Conservation (phyloP, 2,329 filamentous ascomycete genomes). For the Boeremia exigua region DNA sequence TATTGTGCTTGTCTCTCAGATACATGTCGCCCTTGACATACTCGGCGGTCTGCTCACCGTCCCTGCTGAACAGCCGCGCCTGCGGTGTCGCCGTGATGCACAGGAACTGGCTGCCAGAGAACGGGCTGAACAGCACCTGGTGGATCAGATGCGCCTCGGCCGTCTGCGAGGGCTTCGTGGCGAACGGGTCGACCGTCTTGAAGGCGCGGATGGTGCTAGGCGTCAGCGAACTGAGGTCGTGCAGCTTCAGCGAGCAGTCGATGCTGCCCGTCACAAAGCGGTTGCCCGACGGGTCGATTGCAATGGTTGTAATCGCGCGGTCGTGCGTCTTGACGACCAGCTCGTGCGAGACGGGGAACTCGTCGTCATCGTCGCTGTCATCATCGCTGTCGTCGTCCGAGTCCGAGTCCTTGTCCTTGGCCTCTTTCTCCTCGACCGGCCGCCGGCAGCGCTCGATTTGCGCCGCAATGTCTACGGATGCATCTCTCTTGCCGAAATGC, state of each 20-base stretch:
- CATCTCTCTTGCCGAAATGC: slow-evolving; percentile 83
- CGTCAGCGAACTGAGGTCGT: slow-evolving; percentile 96
- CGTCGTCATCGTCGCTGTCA: slow-evolving; percentile 81
- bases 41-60: slow-evolving; percentile 84
- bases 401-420: slow-evolving; percentile 46
- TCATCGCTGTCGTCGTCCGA: slow-evolving; percentile 60
- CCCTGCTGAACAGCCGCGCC: slow-evolving; percentile 85
- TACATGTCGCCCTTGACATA: slow-evolving; percentile 99
- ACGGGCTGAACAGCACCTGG: slow-evolving; percentile 83
- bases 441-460: slow-evolving; percentile 83
- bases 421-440: slow-evolving; percentile 48
- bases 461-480: slow-evolving; percentile 73
- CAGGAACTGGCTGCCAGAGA: slow-evolving; percentile 79
- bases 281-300: slow-evolving; percentile 83
- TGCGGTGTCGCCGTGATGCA: slow-evolving; percentile 90
- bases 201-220: slow-evolving; percentile 93
- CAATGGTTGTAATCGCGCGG: slow-evolving; percentile 80
- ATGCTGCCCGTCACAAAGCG: slow-evolving; percentile 88
- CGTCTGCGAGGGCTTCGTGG: slow-evolving; percentile 71
- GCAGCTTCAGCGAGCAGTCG: slow-evolving; percentile 89
- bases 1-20: slow-evolving; percentile 94
- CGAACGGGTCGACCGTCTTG: slow-evolving; percentile 86
- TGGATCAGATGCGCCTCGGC: slow-evolving; percentile 89
- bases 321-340: slow-evolving; percentile 92
- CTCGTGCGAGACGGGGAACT: slow-evolving; percentile 92